Base-by-base conservation (phyloP, 73 alveolate species). In the Paramecium bursaria region DNA sequence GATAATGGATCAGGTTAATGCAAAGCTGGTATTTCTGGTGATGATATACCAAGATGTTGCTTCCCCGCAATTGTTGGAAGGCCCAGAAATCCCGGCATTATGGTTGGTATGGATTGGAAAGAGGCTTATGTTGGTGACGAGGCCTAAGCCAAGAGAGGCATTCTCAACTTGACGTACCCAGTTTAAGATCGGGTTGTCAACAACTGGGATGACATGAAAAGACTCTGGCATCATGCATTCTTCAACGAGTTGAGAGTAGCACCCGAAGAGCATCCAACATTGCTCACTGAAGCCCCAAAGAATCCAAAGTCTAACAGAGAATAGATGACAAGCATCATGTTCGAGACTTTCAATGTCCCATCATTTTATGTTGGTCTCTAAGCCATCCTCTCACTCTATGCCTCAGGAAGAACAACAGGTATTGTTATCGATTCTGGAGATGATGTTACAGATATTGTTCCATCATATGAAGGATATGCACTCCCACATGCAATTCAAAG, bases 51-150 rank as follows among this genome's bases (percentile, higher is more conserved):
- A 19, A 92, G 98, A 53, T 88, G 94, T 5, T 95, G 93, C 87
- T 98, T 98, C 94, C 99, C 99, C 4, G 87, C 99, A 90, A 90
- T 98, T 26, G 98, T 96, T 42, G 99, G 99, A 47, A 91, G 98
- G 54, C 98, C 99, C 31, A 96, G 95, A 92, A 95, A 94, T 91
- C 97, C 96, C 35, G 99, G 99, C 6, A 90, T 94, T 77, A 92
- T 94, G 95, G 98, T 97, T 0, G 98, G 98, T 31, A 92, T 94
- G 86, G 99, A 96, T 67, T 88, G 90, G 87, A 86, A 86, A 51
- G 75, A 55, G 23, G 48, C 21, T 31, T 86, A 86, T 14, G 86
- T 86, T 26, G 95, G 95, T 3, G 95, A 89, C 7, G 95, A 89
- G 19, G 95, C 95, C 13, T 48, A 73, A 87, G 87, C 76, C 14